phyloP scores from a whole-genome alignment of 2,329 filamentous ascomycete genomes.

The Hypocrella siamensis region DNA sequence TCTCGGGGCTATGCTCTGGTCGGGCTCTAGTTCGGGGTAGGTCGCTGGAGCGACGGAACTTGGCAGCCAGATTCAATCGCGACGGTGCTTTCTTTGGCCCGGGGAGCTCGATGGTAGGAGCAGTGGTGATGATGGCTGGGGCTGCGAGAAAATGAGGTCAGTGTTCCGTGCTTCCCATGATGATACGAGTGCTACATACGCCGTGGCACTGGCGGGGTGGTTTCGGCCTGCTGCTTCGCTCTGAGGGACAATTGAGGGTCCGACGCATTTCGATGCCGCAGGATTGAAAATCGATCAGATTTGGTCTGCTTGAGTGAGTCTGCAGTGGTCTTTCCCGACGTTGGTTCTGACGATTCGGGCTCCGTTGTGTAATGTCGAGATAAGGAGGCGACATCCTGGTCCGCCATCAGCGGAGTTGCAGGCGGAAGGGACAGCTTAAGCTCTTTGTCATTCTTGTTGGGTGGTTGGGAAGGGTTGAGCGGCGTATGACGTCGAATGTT shows the following conservation, averaged over 20 bases:
- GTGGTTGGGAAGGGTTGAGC: conserved; percentile 14
- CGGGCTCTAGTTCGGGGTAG: conserved; percentile 17
- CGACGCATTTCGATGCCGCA: conserved; percentile 83
- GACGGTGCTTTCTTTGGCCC: conserved; percentile 37
- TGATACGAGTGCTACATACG: conserved; percentile 25
- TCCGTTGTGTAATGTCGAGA: conserved; percentile 10
- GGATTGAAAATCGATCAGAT: conserved; percentile 49
- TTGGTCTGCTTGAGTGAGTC: conserved; percentile 27
- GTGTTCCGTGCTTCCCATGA: not conserved
- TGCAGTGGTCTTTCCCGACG: not conserved
- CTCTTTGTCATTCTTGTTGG: conserved; percentile 10
- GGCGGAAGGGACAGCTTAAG: conserved; percentile 5
- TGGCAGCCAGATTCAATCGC: conserved; percentile 36
- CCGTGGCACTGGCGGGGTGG: conserved; percentile 40
- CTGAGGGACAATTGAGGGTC: conserved; percentile 73
- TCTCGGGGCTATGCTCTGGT: not conserved
- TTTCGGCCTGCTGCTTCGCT: conserved; percentile 51
- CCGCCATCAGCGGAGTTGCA: conserved; percentile 3
- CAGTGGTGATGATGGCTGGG: conserved; percentile 76
- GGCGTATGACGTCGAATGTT: conserved; percentile 40
- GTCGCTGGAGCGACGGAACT: conserved; percentile 37
- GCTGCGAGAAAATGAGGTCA: conserved; percentile 23
- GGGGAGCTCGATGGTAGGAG: conserved; percentile 56
- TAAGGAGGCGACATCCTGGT: conserved; percentile 5
- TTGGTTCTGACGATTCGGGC: conserved; percentile 28